Evolutionary conservation across 352 stramenopile species (phyloP), one percentile per base, ranked within the genome.

Genomic region (Globisporangium yorkense): DNA sequence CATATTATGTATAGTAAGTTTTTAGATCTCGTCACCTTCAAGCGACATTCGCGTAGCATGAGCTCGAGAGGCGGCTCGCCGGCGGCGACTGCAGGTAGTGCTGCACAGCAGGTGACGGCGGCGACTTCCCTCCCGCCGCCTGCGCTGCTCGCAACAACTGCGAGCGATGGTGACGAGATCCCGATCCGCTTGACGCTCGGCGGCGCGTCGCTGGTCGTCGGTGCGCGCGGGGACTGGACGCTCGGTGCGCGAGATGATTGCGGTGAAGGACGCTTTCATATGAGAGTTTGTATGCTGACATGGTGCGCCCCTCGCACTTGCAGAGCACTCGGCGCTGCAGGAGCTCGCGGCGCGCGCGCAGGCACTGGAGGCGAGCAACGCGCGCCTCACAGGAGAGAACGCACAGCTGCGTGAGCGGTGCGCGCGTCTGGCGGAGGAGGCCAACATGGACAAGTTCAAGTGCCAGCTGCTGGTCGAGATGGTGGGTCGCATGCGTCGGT

Each of bases 381-480:
- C 61, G 18, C 47, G 57, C 1, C 62, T 95, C 0, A 76, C 90
- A 48, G 64, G 57, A 9, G 85, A 92, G 57, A 91, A 92, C 57
- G 56, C 62, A 0, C 62, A 79, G 47, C 68, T 95, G 31, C 64
- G 66, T 39, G 79, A 90, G 27, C 78, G 74, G 21, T 87, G 70
- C 35, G 37, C 59, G 7, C 81, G 85, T 16, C 69, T 93, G 58
- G 80, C 67, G 2, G 81, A 93, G 47, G 85, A 93, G 48, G 87
- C 74, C 45, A 92, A 92, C 59, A 90, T 95, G 78, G 82, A 91
- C 48, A 92, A 92, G 55, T 95, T 95, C 61, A 95, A 91, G 61
- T 91, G 83, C 55, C 81, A 93, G 56, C 66, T 95, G 33, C 78
- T 95, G 53, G 71, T 95, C 8, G 85, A 95, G 57, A 95, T 95